Evolutionary conservation across 768 basidiomycete species (phyloP).

Genomic region (Kwoniella newhampshirensis): DNA sequence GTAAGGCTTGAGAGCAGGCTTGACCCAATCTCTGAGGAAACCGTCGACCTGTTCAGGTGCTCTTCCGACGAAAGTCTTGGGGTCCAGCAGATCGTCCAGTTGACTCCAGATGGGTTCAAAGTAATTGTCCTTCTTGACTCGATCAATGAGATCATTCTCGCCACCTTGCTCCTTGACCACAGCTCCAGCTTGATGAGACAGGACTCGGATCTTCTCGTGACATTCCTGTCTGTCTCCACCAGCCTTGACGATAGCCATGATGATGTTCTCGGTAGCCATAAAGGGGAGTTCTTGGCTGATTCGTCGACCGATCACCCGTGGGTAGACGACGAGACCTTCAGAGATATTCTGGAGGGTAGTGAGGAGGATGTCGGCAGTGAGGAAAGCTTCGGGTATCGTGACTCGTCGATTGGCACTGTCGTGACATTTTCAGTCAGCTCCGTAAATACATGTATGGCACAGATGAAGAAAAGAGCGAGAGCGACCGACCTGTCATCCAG

Average conservation of each 20-base stretch:
- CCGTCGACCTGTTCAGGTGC: slow-evolving; percentile 92
- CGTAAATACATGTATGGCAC: too few species aligned
- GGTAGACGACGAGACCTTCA: slow-evolving; percentile 99
- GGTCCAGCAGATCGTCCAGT: slow-evolving; percentile 76
- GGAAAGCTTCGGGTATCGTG: slow-evolving; percentile 92
- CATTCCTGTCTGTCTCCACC: slow-evolving; percentile 95
- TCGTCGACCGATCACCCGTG: slow-evolving; percentile 86
- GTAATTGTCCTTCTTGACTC: slow-evolving; percentile 76
- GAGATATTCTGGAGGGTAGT: slow-evolving; percentile 94
- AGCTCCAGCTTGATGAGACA: slow-evolving; percentile 89
- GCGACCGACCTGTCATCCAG: slow-evolving; percentile 79
- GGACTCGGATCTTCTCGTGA: slow-evolving; percentile 90
- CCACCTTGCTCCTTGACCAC: slow-evolving; percentile 93
- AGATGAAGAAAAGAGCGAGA: neutral
- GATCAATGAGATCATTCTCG: slow-evolving; percentile 91
- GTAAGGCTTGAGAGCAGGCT: slow-evolving; percentile 66
- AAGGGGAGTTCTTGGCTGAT: slow-evolving; percentile 95
- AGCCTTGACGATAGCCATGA: slow-evolving; percentile 93
- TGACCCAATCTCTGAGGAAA: slow-evolving; percentile 84
- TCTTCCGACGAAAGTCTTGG: slow-evolving; percentile 83
- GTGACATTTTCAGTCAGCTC: slow-evolving; percentile 1
- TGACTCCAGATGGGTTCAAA: slow-evolving; percentile 82
- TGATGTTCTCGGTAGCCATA: slow-evolving; percentile 99
- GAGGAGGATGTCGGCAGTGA: slow-evolving; percentile 93
- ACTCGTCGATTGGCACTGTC: slow-evolving; percentile 90